These are phyloP conservation scores for Penicillium sclerotigenum DNA, from an alignment of 2,329 filamentous ascomycete genomes.

Conservation along the genomic window DNA sequence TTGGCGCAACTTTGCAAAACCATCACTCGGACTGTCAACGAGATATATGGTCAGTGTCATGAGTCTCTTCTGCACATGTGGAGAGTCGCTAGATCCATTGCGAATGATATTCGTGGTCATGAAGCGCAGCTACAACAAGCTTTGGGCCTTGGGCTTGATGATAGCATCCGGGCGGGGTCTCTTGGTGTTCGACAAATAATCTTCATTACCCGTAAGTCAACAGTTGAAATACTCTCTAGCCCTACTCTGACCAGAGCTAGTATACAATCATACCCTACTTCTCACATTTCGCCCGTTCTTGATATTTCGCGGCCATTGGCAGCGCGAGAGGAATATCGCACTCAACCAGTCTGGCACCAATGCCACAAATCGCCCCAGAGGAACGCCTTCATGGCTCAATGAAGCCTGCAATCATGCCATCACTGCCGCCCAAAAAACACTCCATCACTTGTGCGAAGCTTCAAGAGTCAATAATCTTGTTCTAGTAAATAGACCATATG, in stretches of 20 bases:
- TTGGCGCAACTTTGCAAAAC: conserved; percentile 39
- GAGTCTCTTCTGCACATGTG: conserved; percentile 41
- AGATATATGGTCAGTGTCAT: conserved; percentile 44
- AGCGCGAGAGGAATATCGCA: conserved; percentile 29
- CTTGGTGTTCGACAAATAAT: conserved; percentile 44
- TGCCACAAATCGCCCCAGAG: conserved; percentile 19
- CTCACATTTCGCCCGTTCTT: conserved; percentile 47
- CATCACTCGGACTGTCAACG: conserved; percentile 42
- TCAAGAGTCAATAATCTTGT: conserved; percentile 42
- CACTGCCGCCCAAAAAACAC: conserved; percentile 42
- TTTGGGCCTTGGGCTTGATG: conserved; percentile 37
- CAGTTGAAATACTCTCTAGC: rapidly evolving
- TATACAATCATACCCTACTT: conserved; percentile 45
- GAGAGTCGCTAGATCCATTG: conserved; percentile 34
- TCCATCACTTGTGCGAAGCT: conserved; percentile 43
- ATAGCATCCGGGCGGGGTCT: conserved; percentile 36
- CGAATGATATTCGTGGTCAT: conserved; percentile 29
- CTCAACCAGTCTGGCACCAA: conserved; percentile 4
- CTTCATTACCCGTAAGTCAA: conserved; percentile 38
- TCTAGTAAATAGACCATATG: conserved; percentile 26
- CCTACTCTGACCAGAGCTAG: conserved; percentile 24
- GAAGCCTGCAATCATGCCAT: conserved; percentile 45
- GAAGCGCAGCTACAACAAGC: conserved; percentile 28
- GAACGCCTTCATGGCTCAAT: conserved; percentile 42
- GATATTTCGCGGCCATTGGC: conserved; percentile 45